These are phyloP conservation scores for Boechera divaricarpa DNA, from an alignment of 345 rosid genomes.

Conservation along the genomic window DNA sequence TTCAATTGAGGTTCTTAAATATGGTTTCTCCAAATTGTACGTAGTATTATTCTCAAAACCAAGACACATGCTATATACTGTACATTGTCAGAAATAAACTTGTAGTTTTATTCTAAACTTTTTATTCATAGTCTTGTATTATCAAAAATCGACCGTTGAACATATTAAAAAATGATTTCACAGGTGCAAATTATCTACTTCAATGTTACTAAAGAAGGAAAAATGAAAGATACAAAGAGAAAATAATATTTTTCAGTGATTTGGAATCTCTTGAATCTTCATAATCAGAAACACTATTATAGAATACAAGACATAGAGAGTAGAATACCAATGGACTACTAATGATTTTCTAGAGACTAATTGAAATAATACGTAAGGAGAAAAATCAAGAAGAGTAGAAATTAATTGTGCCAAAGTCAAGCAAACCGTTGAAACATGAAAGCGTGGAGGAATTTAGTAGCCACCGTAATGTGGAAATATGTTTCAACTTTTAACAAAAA, in stretches of 20 bases:
- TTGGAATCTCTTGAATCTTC: constrained; percentile 7
- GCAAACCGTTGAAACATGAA: constrained; percentile 37
- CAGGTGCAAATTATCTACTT: neutral
- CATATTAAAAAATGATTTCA: neutral
- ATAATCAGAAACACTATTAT: neutral
- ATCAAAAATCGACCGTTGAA: neutral
- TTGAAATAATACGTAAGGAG: neutral
- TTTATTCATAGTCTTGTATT: neutral
- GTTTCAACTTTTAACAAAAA: constrained; percentile 5
- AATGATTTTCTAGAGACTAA: constrained; percentile 21
- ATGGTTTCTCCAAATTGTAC: constrained; percentile 6
- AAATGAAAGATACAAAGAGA: neutral
- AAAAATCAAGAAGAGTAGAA: constrained; percentile 19
- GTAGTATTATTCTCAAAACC: neutral
- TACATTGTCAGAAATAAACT: neutral
- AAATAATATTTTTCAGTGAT: neutral
- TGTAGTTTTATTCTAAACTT: neutral
- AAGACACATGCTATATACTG: neutral
- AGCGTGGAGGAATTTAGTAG: constrained; percentile 37
- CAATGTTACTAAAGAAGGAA: neutral
- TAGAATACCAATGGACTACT: constrained; percentile 4
- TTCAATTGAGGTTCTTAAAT: neutral
- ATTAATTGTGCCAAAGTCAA: constrained; percentile 37
- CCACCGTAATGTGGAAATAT: constrained; percentile 35
- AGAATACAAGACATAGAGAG: constrained; percentile 16